These are phyloP conservation scores for Tolypocladium cylindrosporum DNA, from an alignment of 2,329 filamentous ascomycete species.

Conservation along the genomic window DNA sequence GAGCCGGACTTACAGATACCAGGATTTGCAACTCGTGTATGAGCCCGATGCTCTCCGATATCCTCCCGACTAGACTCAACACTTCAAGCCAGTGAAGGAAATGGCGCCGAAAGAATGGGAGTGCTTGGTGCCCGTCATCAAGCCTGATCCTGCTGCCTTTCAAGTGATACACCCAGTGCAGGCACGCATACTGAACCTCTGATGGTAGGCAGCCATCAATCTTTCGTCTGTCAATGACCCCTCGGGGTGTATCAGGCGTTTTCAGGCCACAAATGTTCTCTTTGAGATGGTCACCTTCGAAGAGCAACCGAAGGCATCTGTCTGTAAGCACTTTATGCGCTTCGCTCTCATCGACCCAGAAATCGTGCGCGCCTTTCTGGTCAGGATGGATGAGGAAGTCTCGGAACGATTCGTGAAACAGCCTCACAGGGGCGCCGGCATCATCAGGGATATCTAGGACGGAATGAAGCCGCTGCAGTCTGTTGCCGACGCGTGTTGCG, in stretches of 20 bases:
- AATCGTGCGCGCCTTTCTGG: constrained; percentile 6
- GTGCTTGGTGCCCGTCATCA: constrained; percentile 9
- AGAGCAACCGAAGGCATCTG: constrained; percentile 14
- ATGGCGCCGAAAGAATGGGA: constrained; percentile 23
- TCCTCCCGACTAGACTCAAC: constrained; percentile 19
- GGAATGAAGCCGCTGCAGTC: constrained; percentile 20
- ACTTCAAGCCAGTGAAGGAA: constrained; percentile 31
- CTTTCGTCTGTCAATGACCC: not conserved
- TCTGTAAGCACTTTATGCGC: constrained; percentile 1
- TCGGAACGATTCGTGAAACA: constrained; percentile 27
- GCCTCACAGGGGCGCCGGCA: constrained; percentile 11
- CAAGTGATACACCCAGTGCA: constrained; percentile 24
- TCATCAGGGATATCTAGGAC: constrained; percentile 19
- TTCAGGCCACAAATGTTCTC: constrained; percentile 9
- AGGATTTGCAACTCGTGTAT: constrained; percentile 4
- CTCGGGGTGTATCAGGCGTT: not conserved
- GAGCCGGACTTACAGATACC: not conserved
- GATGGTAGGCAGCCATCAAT: constrained; percentile 3
- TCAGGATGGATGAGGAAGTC: constrained; percentile 17
- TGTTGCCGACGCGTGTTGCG: constrained; percentile 7
- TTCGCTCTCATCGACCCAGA: constrained; percentile 7
- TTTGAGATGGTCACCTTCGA: constrained; percentile 16
- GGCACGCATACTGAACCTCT: constrained; percentile 25
- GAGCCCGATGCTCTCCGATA: constrained; percentile 2
- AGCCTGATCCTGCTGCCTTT: constrained; percentile 13